phyloP scores from a whole-genome alignment of 805 yeast species.

The Candida xiaguanensis region DNA sequence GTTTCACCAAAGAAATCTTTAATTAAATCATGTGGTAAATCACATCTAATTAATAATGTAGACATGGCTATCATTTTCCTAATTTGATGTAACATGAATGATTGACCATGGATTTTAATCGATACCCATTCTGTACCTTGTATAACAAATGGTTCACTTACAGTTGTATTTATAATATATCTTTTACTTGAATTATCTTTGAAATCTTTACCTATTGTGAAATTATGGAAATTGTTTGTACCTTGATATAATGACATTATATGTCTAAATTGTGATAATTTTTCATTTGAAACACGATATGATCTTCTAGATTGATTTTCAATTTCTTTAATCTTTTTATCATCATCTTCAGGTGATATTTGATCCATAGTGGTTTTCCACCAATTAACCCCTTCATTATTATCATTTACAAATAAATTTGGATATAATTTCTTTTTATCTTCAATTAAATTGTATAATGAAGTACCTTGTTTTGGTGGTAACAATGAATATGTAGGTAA shows the following conservation, averaged over 20 bases:
- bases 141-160: constrained; percentile 85
- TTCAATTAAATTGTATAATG: constrained; percentile 56
- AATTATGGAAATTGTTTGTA: constrained; percentile 88
- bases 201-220: constrained; percentile 75
- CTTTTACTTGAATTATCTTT: constrained; percentile 84
- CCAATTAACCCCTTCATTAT: constrained; percentile 68
- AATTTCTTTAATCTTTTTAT: constrained; percentile 50
- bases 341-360: constrained; percentile 13
- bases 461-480: constrained; percentile 81
- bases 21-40: constrained; percentile 76
- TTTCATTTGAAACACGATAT: constrained; percentile 61
- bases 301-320: constrained; percentile 67
- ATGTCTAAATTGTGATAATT: constrained; percentile 59
- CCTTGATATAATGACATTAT: constrained; percentile 77
- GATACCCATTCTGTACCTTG: constrained; percentile 96
- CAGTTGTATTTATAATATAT: constrained; percentile 73
- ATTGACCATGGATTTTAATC: constrained; percentile 95
- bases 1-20: constrained; percentile 69
- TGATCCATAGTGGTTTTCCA: constrained; percentile 53
- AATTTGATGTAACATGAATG: constrained; percentile 97
- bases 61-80: constrained; percentile 98
- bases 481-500: constrained; percentile 87
- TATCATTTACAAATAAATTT: constrained; percentile 51
- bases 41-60: constrained; percentile 76
- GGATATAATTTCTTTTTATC: constrained; percentile 53